These are phyloP conservation scores for Magnusiomyces tetraspermus DNA, from an alignment of 1,139 yeast species.

Conservation along the genomic window DNA sequence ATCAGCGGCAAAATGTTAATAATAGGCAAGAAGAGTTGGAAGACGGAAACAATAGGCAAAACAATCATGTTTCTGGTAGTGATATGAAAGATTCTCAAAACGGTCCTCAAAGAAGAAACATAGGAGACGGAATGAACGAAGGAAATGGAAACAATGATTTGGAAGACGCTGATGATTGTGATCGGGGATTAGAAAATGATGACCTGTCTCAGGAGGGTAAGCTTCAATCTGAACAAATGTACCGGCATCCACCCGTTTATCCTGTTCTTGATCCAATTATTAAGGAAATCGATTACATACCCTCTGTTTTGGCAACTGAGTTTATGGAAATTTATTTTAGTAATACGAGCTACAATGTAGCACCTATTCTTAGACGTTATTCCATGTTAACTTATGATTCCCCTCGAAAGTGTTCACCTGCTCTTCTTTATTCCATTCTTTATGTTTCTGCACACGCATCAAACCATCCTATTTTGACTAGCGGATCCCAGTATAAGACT, in stretches of 20 bases:
- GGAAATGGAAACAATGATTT: neutral
- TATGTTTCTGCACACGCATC: constrained; percentile 33
- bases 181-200: neutral
- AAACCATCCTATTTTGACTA: constrained; percentile 33
- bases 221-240: neutral
- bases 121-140: no score
- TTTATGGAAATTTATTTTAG: constrained; percentile 20
- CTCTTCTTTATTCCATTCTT: constrained; percentile 31
- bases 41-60: neutral
- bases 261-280: constrained; percentile 27
- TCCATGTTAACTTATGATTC: constrained; percentile 17
- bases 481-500: constrained; percentile 27
- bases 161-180: neutral
- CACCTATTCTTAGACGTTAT: constrained; percentile 19
- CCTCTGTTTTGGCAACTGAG: constrained; percentile 11
- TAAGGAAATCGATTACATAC: constrained; percentile 13
- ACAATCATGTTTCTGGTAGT: no score
- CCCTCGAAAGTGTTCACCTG: constrained; percentile 30
- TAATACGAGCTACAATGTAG: constrained; percentile 20
- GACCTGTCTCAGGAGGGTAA: neutral
- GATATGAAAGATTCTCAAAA: no score
- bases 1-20: neutral
- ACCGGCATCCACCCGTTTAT: constrained; percentile 16
- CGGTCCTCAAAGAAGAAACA: no score
- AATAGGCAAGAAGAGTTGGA: neutral